Evolutionary conservation across 495 filamentous ascomycete genomes (phyloP).

Genomic region (Aspergillus baeticus): DNA sequence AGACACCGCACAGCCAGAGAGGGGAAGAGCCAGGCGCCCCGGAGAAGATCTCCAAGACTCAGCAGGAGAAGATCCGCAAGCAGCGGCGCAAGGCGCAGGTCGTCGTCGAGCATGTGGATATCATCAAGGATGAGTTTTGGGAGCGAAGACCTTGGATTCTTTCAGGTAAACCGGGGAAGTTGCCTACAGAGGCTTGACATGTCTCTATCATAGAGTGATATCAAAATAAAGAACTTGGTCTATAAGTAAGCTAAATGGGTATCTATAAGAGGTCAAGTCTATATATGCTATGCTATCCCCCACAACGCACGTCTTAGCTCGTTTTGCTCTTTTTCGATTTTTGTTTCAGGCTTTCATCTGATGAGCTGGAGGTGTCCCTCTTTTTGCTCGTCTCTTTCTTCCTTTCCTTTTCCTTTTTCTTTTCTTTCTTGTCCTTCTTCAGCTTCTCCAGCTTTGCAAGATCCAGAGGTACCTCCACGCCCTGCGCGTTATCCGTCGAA

Average conservation of each 20-base stretch:
- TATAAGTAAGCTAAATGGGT: slow-evolving; percentile 25
- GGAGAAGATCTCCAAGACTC: slow-evolving; percentile 62
- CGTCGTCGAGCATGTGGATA: slow-evolving; percentile 79
- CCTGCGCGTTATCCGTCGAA: slow-evolving; percentile 15
- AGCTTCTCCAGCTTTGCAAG: slow-evolving; percentile 23
- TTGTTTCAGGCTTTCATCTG: slow-evolving; percentile 17
- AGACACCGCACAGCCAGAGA: background rate
- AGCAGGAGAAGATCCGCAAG: slow-evolving; percentile 77
- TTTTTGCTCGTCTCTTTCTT: slow-evolving; percentile 26
- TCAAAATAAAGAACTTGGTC: slow-evolving; percentile 1
- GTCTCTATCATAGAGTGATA: background rate
- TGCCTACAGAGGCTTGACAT: slow-evolving; percentile 51
- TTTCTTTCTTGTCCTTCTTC: slow-evolving; percentile 19
- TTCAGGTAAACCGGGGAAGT: slow-evolving; percentile 67
- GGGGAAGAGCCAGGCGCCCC: slow-evolving; percentile 16
- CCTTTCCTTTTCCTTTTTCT: slow-evolving; percentile 19
- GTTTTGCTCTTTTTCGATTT: slow-evolving; percentile 36
- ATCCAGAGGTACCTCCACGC: slow-evolving; percentile 10
- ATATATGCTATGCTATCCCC: slow-evolving; percentile 18
- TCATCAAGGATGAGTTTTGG: slow-evolving; percentile 96
- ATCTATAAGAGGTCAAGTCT: slow-evolving; percentile 26
- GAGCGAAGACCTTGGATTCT: slow-evolving; percentile 81
- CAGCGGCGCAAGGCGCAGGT: slow-evolving; percentile 71
- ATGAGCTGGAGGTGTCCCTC: slow-evolving; percentile 18
- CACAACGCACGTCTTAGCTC: slow-evolving; percentile 9